Evolutionary conservation across 2,329 filamentous ascomycete genomes (phyloP).

Genomic region (Botryosphaeria dothidea): DNA sequence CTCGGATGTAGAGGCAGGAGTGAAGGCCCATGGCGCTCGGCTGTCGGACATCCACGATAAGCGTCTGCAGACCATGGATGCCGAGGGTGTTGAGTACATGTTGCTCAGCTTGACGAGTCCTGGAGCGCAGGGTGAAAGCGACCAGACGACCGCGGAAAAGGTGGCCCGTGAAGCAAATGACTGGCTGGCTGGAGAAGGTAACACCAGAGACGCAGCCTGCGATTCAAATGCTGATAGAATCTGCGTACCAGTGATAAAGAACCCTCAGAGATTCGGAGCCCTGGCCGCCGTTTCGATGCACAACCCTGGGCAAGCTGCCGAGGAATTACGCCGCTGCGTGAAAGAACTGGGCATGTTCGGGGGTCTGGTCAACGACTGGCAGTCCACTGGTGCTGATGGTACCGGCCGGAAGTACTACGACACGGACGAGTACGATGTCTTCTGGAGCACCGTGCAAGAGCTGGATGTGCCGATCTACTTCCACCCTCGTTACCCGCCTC

Average conservation of each 20-base stretch:
- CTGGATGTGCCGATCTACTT: conserved; percentile 37
- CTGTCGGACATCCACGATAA: conserved; percentile 51
- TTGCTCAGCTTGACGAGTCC: conserved; percentile 52
- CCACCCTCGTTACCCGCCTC: conserved; percentile 32
- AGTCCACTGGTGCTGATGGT: conserved; percentile 30
- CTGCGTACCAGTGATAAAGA: conserved; percentile 39
- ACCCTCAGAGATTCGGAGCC: conserved; percentile 45
- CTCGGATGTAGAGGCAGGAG: conserved; percentile 38
- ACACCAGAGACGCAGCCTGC: background rate
- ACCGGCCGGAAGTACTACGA: conserved; percentile 35
- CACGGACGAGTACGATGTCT: conserved; percentile 31
- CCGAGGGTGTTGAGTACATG: conserved; percentile 50
- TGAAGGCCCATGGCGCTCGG: conserved; percentile 54
- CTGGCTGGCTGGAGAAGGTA: conserved; percentile 41
- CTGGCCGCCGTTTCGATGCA: conserved; percentile 43
- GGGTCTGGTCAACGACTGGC: conserved; percentile 52
- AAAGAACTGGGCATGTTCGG: conserved; percentile 59
- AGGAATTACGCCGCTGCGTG: conserved; percentile 32
- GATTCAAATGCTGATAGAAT: conserved; percentile 33
- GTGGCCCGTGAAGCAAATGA: conserved; percentile 50
- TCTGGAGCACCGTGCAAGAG: conserved; percentile 34
- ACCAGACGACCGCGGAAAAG: conserved; percentile 44
- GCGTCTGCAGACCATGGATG: conserved; percentile 44
- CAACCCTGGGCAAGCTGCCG: conserved; percentile 32
- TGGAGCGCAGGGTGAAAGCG: conserved; percentile 50